These are phyloP conservation scores for Carpinus viminea DNA, from an alignment of 306 rosid genomes.

Conservation along the genomic window DNA sequence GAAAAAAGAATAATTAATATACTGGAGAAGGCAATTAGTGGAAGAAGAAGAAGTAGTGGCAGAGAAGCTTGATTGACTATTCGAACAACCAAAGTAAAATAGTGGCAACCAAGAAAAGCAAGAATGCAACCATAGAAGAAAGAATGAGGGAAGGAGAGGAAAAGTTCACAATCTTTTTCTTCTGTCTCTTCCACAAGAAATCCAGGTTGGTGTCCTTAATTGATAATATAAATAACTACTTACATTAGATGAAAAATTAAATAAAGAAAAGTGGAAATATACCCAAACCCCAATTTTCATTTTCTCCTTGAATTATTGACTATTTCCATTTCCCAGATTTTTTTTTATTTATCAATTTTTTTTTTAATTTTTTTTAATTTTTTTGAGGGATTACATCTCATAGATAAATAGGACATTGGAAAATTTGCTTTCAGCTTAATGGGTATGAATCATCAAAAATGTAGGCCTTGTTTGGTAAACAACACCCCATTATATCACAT, in stretches of 20 bases:
- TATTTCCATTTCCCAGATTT: conserved; percentile 25
- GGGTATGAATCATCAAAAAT: conserved; percentile 75
- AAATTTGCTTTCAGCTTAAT: conserved; percentile 54
- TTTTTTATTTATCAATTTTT: too few species aligned
- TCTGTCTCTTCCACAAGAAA: conserved; percentile 55
- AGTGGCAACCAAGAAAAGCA: background rate
- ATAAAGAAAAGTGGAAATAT: background rate
- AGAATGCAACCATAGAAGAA: background rate
- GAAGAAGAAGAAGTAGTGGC: conserved; percentile 58
- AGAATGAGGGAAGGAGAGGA: background rate
- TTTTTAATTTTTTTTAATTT: too few species aligned
- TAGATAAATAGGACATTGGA: conserved; percentile 26
- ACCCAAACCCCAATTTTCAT: conserved; percentile 27
- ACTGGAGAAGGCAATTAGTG: conserved; percentile 50
- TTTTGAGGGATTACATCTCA: conserved; percentile 9
- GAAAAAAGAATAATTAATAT: conserved; percentile 57
- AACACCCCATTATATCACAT: too few species aligned
- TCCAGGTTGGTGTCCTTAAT: conserved; percentile 42
- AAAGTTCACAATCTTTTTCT: conserved; percentile 2
- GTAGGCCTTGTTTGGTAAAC: background rate
- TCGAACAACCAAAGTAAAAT: conserved; percentile 27
- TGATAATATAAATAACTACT: conserved; percentile 7
- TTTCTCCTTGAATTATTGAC: conserved; percentile 22
- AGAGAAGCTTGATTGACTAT: conserved; percentile 1
- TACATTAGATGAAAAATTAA: background rate